phyloP scores from a whole-genome alignment of 2,329 filamentous ascomycete genomes.

The Hymenoscyphus scutula region DNA sequence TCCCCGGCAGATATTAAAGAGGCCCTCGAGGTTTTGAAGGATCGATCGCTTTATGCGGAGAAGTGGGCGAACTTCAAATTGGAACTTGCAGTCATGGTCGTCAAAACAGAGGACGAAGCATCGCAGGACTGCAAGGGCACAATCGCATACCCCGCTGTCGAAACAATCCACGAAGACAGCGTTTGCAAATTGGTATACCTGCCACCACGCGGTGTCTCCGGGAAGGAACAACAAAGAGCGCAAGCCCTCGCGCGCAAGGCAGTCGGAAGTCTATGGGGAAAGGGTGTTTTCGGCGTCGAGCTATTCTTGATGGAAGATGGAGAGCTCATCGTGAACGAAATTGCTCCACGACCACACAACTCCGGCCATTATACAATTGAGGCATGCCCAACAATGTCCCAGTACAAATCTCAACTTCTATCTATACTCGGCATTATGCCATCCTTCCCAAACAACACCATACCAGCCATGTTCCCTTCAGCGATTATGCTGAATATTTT shows the following conservation, averaged over 20 bases:
- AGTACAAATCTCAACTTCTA: slow-evolving; percentile 80
- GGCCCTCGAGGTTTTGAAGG: slow-evolving; percentile 69
- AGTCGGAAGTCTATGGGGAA: slow-evolving; percentile 75
- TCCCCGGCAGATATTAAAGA: slow-evolving; percentile 56
- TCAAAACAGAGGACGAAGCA: slow-evolving; percentile 73
- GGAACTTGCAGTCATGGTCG: slow-evolving; percentile 92
- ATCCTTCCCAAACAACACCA: slow-evolving; percentile 29
- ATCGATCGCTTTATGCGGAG: slow-evolving; percentile 78
- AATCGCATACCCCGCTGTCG: slow-evolving; percentile 82
- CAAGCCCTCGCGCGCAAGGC: slow-evolving; percentile 77
- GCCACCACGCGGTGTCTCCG: slow-evolving; percentile 70
- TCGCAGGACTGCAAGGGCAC: slow-evolving; percentile 46
- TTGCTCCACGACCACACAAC: slow-evolving; percentile 43
- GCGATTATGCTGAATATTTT: slow-evolving; percentile 81
- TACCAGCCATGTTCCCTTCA: slow-evolving; percentile 39
- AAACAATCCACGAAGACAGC: slow-evolving; percentile 92
- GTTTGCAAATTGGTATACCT: slow-evolving; percentile 92
- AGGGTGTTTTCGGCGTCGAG: slow-evolving; percentile 94
- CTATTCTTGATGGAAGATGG: slow-evolving; percentile 82
- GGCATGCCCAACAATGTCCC: slow-evolving; percentile 78
- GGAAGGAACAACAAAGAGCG: slow-evolving; percentile 60
- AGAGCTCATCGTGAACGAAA: slow-evolving; percentile 66
- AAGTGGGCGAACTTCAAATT: slow-evolving; percentile 82
- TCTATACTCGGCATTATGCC: slow-evolving; percentile 66
- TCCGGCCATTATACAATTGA: slow-evolving; percentile 96